Base-by-base conservation (phyloP, 2,329 filamentous ascomycete genomes). In the Hymenoscyphus fraxineus region DNA sequence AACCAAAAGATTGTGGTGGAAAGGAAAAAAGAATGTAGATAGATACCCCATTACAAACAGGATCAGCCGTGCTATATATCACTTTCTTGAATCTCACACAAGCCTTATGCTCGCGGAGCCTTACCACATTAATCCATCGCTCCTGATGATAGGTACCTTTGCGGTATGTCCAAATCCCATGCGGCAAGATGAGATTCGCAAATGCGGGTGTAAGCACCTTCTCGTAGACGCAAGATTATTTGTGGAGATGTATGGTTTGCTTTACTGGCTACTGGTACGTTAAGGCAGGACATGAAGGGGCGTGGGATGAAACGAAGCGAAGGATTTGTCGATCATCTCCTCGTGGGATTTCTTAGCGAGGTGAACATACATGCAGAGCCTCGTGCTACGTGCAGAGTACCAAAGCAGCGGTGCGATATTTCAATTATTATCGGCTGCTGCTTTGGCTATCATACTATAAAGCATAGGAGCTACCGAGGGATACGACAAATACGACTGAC, bases 301-400 rank as follows among this genome's bases (percentile, higher is more conserved):
- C 44, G 44, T 51, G 44, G 44, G 44, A 54, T 54, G 47, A 54
- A 54, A 54, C 47, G 47, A 27, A 54, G 47, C 47, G 47, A 54
- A 54, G 47, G 47, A 54, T 54, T 54, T 13, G 47, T 54, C 47
- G 47, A 54, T 27, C 47, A 54, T 27, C 47, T 12, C 47, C 19
- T 54, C 44, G 44, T 47, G 41, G 41, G 19, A 19, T 19, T 51
- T 22, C n/a, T n/a, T 7, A 44, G 13, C 35, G 35, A 35, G 35
- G 35, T 27, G 35, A 10, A 10, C 40, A 44, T n/a, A 44, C 15
- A 51, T 16, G 44, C 16, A 51, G 44, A 51, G 44, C 47, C 47
- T 27, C 47, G 4, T 19, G 19, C 10, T 13, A 35, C 9, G 35
- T 35, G 27, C 27, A 27, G 27, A 27, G 27, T 27, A 27, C 27